A percentile compares a stretch with the other conserved stretches of the same genome.
Conservation (phyloP, 179 eudicot genomes). For the Drosera spatulata region DNA sequence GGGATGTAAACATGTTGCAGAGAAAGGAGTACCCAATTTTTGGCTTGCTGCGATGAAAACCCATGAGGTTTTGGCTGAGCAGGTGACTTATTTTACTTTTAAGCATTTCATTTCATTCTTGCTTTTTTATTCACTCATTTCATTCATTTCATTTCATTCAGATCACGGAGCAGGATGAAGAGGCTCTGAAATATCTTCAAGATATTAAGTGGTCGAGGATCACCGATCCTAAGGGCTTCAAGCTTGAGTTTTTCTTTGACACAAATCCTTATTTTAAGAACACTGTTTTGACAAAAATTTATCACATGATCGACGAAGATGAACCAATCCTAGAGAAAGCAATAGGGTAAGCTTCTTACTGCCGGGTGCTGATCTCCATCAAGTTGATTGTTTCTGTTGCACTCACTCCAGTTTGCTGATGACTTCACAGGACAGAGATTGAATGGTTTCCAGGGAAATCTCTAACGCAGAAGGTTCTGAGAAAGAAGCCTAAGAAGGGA, state of each 20-base stretch:
- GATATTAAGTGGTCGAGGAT: conserved; percentile 82
- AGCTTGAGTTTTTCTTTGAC: conserved; percentile 81
- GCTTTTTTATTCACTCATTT: neutral
- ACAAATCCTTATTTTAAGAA: conserved; percentile 82
- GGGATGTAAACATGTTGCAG: conserved; percentile 18
- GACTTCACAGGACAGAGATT: conserved; percentile 57
- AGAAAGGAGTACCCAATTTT: conserved; percentile 84
- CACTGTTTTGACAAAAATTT: conserved; percentile 63
- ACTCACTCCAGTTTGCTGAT: neutral
- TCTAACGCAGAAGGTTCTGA: conserved; percentile 70
- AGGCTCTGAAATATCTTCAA: conserved; percentile 76
- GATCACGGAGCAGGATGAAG: conserved; percentile 94
- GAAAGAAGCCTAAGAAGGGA: conserved; percentile 38
- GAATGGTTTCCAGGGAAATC: conserved; percentile 85
- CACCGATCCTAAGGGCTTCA: conserved; percentile 79
- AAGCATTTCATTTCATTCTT: neutral
- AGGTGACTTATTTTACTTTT: conserved; percentile 27
- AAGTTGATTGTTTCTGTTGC: neutral
- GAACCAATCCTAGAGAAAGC: conserved; percentile 92
- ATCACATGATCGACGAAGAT: conserved; percentile 93
- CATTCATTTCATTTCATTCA: conserved; percentile 8
- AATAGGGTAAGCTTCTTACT: conserved; percentile 47
- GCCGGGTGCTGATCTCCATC: neutral
- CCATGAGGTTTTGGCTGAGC: conserved; percentile 73
- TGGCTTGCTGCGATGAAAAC: conserved; percentile 94